Evolutionary conservation across 2,329 filamentous ascomycete genomes (phyloP), one percentile per base, ranked within the genome.

Genomic region (Claviceps monticola): DNA sequence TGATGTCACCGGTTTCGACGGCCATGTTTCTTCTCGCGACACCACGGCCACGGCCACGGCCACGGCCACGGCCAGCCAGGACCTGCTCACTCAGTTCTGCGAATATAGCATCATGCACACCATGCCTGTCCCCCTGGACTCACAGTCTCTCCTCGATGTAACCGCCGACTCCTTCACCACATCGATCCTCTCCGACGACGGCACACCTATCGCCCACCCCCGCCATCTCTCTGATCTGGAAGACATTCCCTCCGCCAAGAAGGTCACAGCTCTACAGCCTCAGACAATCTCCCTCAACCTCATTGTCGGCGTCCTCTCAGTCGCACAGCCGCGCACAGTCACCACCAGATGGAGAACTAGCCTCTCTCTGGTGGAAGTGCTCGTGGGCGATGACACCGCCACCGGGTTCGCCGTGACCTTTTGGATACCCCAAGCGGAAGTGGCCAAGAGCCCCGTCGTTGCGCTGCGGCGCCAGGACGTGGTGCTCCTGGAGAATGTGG

Each of bases 341-440:
- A 77, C 72, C 34, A 87, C 89, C 0, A 75, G 78, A 41, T 83
- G 78, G 69, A 79, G 83, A 26, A 67, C 69, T 11, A 71, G 73
- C 6, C 74, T 83, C 49, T 78, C 85, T 5, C 74, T 95, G 3
- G 71, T 91, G 42, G 88, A 95, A 65, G 66, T 93, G 2, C 71
- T 90, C 1, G 80, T 96, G 1, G 90, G 86, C 5, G 91, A 97
- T 64, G 86, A 95, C 49, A 95, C 89, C 0, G 79, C 76, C 56
- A 79, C 86, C 0, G 86, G 84, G 2, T 95, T 96, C 67, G 80
- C 76, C 29, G 74, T 96, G 51, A 90, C 85, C 2, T 88, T 95
- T 64, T 97, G 91, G 91, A 70, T 95, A 1, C 68, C 75, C 4
- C 57, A 56, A 3, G 56, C 71, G 59, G 42, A 64, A 71, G 54